Evolutionary conservation across 148 eudicot genomes (phyloP), one percentile per base, ranked within the genome.

Genomic region (Diospyros kaki): DNA sequence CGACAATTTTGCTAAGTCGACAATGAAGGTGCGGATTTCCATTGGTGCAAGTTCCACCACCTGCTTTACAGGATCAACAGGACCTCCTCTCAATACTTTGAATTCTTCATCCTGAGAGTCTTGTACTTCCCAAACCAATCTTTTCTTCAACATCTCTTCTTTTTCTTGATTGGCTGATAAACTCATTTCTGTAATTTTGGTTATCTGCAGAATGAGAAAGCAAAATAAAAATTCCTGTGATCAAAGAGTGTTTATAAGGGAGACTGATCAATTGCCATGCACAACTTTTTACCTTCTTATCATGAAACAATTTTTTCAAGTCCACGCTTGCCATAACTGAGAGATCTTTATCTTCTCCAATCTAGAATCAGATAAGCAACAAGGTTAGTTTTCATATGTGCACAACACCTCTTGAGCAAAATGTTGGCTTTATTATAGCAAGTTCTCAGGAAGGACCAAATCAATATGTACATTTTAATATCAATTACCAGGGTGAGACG

Each of bases 331-430:
- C 86, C 79, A 76, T 78, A 43, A 73, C 83, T 58, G 98, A 93
- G 59, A 86, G 90, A 76, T 88, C 93, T 84, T 89, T 86, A 78
- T 93, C 96, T 84, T 93, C 98, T 76, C 89, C 98, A 54, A 87
- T 82, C 98, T 91, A 56, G 17, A 66, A 76, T 80, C 73, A 69
- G 6, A 46, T 15, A 12, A 28, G 51, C 11, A 55, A 55, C 50
- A 71, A 48, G 52, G 28, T 28, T 28, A 28, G 28, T 28, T 28
- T 28, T 28, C 28, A 0, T 28, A 28, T 28, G 28, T 28, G 28
- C 28, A 28, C 28, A 28, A 28, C 28, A 28, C 28, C 28, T 28
- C 28, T 28, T 28, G 28, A 28, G 28, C 28, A 28, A 28, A 28
- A 28, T 28, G 0, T 28, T 28, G 28, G 28, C 0, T 28, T 28